These are phyloP conservation scores for Starmerella bacillaris DNA, from an alignment of 805 yeast genomes.

Conservation along the genomic window DNA sequence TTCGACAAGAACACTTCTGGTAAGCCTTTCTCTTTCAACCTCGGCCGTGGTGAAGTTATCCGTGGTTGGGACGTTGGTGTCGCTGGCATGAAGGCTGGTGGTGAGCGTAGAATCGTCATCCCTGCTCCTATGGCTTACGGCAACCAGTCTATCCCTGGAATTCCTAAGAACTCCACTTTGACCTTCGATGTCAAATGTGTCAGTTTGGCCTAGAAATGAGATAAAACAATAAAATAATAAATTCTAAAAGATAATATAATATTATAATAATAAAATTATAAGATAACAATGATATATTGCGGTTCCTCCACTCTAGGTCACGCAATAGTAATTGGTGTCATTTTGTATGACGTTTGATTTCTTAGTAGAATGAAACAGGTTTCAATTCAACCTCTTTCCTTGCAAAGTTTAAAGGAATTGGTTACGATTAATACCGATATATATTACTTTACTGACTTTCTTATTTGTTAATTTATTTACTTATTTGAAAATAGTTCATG, in stretches of 20 bases:
- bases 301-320: not conserved
- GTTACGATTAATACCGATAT: too few relatives aligned
- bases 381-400: too few relatives aligned
- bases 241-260: not conserved
- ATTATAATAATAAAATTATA: not conserved
- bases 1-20: conserved; percentile 96
- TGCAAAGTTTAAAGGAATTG: too few relatives aligned
- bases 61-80: conserved; percentile 98
- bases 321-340: too few relatives aligned
- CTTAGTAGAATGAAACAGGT: too few relatives aligned
- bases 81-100: conserved; percentile 96
- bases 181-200: conserved; percentile 92
- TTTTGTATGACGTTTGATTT: too few relatives aligned
- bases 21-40: conserved; percentile 77
- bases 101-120: conserved; percentile 92
- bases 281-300: not conserved
- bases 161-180: conserved; percentile 92
- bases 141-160: conserved; percentile 81
- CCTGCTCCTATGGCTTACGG: conserved; percentile 98
- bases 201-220: conserved; percentile 46
- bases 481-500: too few relatives aligned
- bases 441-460: too few relatives aligned
- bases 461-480: too few relatives aligned
- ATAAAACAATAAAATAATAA: not conserved
- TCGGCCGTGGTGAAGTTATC: conserved; percentile 97